Evolutionary conservation across 2,329 filamentous ascomycete genomes (phyloP), one percentile per base, ranked within the genome.

Genomic region (Shiraia sp.): DNA sequence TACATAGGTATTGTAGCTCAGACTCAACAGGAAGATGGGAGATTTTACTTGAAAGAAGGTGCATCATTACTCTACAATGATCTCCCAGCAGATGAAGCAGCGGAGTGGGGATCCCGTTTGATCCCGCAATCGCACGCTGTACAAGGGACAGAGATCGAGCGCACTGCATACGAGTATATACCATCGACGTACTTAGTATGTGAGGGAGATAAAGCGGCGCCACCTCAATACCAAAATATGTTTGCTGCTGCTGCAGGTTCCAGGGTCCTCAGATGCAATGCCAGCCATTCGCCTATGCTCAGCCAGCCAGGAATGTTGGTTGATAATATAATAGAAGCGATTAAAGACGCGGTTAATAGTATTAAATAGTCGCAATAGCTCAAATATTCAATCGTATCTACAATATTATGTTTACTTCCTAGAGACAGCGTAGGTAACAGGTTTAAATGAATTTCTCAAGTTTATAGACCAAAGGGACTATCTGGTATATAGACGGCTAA

Each of bases 131-230:
- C 27, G 9, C 22, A 35, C 23, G 32, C 25, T 3, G 45, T 45
- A 3, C 30, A 37, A 13, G 42, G 27, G 19, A 34, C 42, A 17
- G 13, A 32, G 27, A 36, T 63, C 5, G 64, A 60, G 0, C 65
- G 68, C 28, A 65, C 65, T 10, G 68, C 65, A 1, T 75, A 65
- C 60, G 69, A 61, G 40, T 45, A 68, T 19, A 65, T 75, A 13
- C 66, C 70, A 1, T 62, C 52, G 16, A 71, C 69, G 5, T 75
- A 71, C 44, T 46, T 75, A 6, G 34, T 70, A 14, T 74, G 71
- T 47, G 60, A 67, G 43, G 42, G 61, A 9, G 72, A 74, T 36
- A 51, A 55, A 14, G 70, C 70, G 6, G 66, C 72, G 33, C 63
- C 62, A n/a, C 15, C 66, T 13, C 34, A 32, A 8, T 57, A 43